phyloP scores from a whole-genome alignment of 2,329 filamentous ascomycete genomes.

The Lachnellula occidentalis region DNA sequence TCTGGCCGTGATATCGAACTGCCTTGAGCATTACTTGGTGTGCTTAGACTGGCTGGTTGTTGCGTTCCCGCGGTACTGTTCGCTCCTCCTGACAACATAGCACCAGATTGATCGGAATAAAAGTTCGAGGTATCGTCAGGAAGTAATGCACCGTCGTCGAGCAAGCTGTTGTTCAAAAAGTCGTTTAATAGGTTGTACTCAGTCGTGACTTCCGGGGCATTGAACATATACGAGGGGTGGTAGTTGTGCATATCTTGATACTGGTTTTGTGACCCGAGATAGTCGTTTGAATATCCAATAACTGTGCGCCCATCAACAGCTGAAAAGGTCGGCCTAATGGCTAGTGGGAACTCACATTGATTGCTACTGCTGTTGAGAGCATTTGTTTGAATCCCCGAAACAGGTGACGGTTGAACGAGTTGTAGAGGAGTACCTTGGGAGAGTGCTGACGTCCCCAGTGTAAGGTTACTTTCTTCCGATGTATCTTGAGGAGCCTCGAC shows the following conservation, averaged over 20 bases:
- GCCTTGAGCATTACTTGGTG: slow-evolving; percentile 37
- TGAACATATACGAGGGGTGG: slow-evolving; percentile 93
- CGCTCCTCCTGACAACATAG: slow-evolving; percentile 44
- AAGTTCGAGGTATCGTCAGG: slow-evolving; percentile 61
- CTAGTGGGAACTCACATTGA: slow-evolving; percentile 58
- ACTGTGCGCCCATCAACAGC: slow-evolving; percentile 45
- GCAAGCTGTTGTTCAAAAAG: slow-evolving; percentile 84
- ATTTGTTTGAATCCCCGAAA: slow-evolving; percentile 61
- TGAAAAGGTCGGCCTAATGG: slow-evolving; percentile 14
- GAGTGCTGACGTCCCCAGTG: slow-evolving; percentile 29
- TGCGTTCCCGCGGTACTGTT: slow-evolving; percentile 36
- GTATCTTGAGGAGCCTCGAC: slow-evolving; percentile 51
- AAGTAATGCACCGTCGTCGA: slow-evolving; percentile 74
- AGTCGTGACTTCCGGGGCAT: slow-evolving; percentile 86
- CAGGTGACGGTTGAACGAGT: slow-evolving; percentile 65
- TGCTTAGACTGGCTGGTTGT: slow-evolving; percentile 25
- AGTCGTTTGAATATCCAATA: slow-evolving; percentile 75
- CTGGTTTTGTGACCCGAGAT: slow-evolving; percentile 67
- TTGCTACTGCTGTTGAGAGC: slow-evolving; percentile 60
- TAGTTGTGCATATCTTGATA: slow-evolving; percentile 93
- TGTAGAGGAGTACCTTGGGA: slow-evolving; percentile 53
- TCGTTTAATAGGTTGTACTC: slow-evolving; percentile 97
- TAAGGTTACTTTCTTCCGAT: slow-evolving; percentile 35
- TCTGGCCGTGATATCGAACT: slow-evolving; percentile 56
- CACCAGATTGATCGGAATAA: slow-evolving; percentile 49